Evolutionary conservation across 768 basidiomycete genomes (phyloP).

Genomic region (Ephemerocybe angulata): DNA sequence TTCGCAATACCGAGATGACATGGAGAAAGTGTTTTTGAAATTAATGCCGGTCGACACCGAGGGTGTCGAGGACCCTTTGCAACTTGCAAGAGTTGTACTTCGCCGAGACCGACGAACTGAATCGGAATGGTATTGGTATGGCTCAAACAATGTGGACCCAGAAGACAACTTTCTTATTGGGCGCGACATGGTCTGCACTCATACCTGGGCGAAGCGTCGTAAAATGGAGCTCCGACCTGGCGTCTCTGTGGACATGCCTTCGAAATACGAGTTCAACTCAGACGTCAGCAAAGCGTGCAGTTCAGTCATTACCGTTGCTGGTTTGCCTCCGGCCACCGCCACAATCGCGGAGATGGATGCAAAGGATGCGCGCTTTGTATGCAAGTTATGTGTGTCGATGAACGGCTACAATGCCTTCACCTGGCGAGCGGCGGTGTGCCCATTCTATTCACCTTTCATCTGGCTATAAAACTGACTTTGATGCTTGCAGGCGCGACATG

Average conservation of each 20-base stretch:
- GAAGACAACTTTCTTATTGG: background rate
- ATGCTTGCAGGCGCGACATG: no score
- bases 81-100: no score
- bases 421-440: constrained; percentile 2
- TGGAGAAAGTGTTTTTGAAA: background rate
- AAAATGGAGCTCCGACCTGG: background rate
- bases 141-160: background rate
- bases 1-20: background rate
- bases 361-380: background rate
- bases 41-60: background rate
- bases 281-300: background rate
- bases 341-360: background rate
- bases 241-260: background rate
- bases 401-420: background rate
- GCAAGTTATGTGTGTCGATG: background rate
- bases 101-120: no score
- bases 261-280: background rate
- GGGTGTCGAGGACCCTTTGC: background rate
- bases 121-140: no score
- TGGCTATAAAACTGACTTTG: background rate
- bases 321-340: background rate
- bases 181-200: background rate
- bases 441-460: background rate
- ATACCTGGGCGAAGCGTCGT: background rate
- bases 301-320: background rate